These are phyloP conservation scores for Fusarium palustre DNA, from an alignment of 2,329 filamentous ascomycete genomes.

Conservation along the genomic window DNA sequence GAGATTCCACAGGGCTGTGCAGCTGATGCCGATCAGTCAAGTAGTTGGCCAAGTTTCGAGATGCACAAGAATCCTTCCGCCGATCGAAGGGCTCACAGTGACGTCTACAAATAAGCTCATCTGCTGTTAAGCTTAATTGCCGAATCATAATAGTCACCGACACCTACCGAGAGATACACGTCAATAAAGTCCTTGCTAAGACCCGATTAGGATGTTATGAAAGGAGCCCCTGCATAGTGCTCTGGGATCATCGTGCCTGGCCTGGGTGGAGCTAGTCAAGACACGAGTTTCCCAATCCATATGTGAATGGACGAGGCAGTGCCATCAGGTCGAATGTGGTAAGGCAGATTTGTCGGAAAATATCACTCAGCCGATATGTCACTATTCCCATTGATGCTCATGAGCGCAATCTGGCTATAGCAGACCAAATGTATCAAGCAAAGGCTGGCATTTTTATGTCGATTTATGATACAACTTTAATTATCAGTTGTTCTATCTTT, in stretches of 20 bases:
- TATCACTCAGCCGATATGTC: neutral
- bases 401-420: no score
- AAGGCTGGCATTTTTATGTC: fast-evolving
- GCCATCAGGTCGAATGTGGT: conserved; percentile 5
- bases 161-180: neutral
- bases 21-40: conserved; percentile 19
- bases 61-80: neutral
- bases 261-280: conserved; percentile 9
- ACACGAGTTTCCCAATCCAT: conserved; percentile 22
- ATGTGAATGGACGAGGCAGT: neutral
- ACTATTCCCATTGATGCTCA: neutral
- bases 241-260: conserved; percentile 1
- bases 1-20: conserved; percentile 11
- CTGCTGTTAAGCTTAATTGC: neutral
- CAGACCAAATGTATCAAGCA: neutral
- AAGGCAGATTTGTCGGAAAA: neutral
- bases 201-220: neutral
- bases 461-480: fast-evolving
- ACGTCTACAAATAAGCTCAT: neutral
- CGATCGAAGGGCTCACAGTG: neutral
- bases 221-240: neutral
- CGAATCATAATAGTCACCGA: neutral
- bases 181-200: neutral
- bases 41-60: neutral
- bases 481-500: neutral